These are phyloP conservation scores for Leishmania gerbilli DNA, from an alignment of 208 protist genomes.

Conservation along the genomic window DNA sequence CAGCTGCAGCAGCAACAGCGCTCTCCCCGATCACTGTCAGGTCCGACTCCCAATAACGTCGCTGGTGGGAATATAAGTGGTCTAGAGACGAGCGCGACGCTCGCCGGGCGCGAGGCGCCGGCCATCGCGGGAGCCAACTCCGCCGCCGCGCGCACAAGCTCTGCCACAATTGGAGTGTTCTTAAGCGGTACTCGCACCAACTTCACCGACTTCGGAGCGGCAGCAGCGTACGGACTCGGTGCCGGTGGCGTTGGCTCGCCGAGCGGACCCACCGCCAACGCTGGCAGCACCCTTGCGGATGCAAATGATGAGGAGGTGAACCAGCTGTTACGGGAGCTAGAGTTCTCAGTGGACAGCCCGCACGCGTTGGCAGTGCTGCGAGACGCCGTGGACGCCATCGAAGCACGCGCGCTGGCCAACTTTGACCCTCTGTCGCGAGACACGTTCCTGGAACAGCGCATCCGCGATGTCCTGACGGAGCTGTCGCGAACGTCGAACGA, in stretches of 20 bases:
- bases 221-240: slow-evolving; percentile 29
- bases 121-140: slow-evolving; percentile 40
- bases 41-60: neutral
- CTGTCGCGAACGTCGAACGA: slow-evolving; percentile 60
- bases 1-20: slow-evolving; percentile 22
- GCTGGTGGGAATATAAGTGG: slow-evolving; percentile 5
- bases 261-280: slow-evolving; percentile 15
- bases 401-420: slow-evolving; percentile 71
- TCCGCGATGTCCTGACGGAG: slow-evolving; percentile 80
- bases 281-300: slow-evolving; percentile 29
- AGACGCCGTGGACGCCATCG: slow-evolving; percentile 78
- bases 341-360: slow-evolving; percentile 66
- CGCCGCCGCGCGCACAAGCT: slow-evolving; percentile 35
- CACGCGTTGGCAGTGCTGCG: slow-evolving; percentile 71
- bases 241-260: slow-evolving; percentile 26
- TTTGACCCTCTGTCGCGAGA: slow-evolving; percentile 81
- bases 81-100: neutral
- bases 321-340: slow-evolving; percentile 75
- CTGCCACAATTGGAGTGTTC: slow-evolving; percentile 28
- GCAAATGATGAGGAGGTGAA: slow-evolving; percentile 81
- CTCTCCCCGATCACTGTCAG: slow-evolving; percentile 1
- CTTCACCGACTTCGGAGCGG: slow-evolving; percentile 43
- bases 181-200: slow-evolving; percentile 54
- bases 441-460: slow-evolving; percentile 80
- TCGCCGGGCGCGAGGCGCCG: slow-evolving; percentile 30